A percentile compares a stretch with the other conserved stretches of the same genome.
Conservation (phyloP, 139 green algal genomes). For the Tetradesmus obliquus region DNA sequence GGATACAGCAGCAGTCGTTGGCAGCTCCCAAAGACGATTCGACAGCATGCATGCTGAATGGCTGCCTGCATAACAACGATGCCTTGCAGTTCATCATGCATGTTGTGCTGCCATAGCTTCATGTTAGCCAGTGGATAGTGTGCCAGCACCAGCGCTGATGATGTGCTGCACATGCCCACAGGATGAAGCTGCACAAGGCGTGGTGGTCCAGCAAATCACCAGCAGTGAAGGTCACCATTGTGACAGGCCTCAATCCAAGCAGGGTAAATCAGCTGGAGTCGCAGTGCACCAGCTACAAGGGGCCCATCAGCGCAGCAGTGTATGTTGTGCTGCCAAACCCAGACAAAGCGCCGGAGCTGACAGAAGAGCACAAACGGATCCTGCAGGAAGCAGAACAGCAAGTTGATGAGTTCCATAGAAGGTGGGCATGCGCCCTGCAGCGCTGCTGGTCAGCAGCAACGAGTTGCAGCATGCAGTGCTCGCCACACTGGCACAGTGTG, state of each 20-base stretch:
- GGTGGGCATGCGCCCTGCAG: background rate
- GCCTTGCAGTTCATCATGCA: too few relatives aligned
- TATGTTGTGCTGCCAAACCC: slow-evolving; percentile 54
- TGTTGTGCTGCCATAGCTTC: background rate
- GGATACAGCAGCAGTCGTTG: background rate
- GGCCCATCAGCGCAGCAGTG: slow-evolving; percentile 56
- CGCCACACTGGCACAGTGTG: background rate
- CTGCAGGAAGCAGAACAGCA: slow-evolving; percentile 30
- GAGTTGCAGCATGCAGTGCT: background rate
- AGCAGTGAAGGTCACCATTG: slow-evolving; percentile 51
- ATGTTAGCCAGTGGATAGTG: too few relatives aligned
- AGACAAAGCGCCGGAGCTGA: slow-evolving; percentile 2
- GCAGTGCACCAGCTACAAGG: slow-evolving; percentile 58
- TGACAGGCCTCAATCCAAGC: slow-evolving; percentile 51
- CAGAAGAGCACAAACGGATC: background rate
- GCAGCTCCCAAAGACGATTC: background rate
- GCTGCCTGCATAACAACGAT: background rate
- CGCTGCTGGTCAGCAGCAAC: background rate
- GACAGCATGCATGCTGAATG: background rate
- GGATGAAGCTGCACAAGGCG: slow-evolving; percentile 53
- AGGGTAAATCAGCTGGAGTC: slow-evolving; percentile 54
- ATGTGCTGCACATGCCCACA: slow-evolving; percentile 10
- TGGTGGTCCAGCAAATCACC: slow-evolving; percentile 40
- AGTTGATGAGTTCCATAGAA: slow-evolving; percentile 37
- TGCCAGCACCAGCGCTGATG: background rate